phyloP scores from a whole-genome alignment of 108 stramenopile species.

The Cafeteria roenbergensis region DNA sequence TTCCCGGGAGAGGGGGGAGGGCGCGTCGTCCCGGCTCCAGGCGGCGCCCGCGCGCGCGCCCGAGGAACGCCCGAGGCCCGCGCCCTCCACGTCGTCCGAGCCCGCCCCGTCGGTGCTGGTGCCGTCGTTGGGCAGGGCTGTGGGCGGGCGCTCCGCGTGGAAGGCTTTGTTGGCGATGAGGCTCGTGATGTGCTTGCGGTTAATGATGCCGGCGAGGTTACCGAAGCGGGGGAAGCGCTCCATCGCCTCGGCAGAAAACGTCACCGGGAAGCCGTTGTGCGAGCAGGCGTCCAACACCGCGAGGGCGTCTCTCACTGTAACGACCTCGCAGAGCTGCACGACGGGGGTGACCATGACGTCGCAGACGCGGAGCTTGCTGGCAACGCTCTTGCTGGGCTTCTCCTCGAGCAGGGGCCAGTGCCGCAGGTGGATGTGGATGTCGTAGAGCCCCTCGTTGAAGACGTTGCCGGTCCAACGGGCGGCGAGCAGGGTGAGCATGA shows the following conservation, averaged over 20 bases:
- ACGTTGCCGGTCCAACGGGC: slow-evolving; percentile 88
- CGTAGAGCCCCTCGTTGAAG: slow-evolving; percentile 91
- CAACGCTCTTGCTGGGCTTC: slow-evolving; percentile 25
- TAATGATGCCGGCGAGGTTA: slow-evolving; percentile 24
- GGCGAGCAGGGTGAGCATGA: slow-evolving; percentile 90
- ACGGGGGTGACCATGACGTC: slow-evolving; percentile 43
- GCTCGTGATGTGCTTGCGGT: slow-evolving; percentile 15
- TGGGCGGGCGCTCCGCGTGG: background rate
- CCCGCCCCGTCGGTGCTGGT: too few species aligned
- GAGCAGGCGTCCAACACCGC: slow-evolving; percentile 25
- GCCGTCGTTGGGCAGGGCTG: too few species aligned
- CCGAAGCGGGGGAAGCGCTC: background rate
- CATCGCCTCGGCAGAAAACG: slow-evolving; percentile 22
- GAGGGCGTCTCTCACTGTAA: slow-evolving; percentile 29
- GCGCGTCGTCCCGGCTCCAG: too few species aligned
- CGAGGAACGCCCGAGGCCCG: too few species aligned
- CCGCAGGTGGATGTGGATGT: slow-evolving; percentile 66
- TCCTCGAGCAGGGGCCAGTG: slow-evolving; percentile 43
- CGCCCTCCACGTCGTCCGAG: too few species aligned
- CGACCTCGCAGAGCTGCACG: slow-evolving; percentile 21
- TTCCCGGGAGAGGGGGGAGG: too few species aligned
- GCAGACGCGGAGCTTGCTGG: slow-evolving; percentile 23
- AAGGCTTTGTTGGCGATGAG: slow-evolving; percentile 8
- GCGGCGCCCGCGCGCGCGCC: too few species aligned
- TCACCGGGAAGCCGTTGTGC: slow-evolving; percentile 59